Evolutionary conservation across 768 basidiomycete genomes (phyloP), one percentile per base, ranked within the genome.

Genomic region (Boletus reticuloceps): DNA sequence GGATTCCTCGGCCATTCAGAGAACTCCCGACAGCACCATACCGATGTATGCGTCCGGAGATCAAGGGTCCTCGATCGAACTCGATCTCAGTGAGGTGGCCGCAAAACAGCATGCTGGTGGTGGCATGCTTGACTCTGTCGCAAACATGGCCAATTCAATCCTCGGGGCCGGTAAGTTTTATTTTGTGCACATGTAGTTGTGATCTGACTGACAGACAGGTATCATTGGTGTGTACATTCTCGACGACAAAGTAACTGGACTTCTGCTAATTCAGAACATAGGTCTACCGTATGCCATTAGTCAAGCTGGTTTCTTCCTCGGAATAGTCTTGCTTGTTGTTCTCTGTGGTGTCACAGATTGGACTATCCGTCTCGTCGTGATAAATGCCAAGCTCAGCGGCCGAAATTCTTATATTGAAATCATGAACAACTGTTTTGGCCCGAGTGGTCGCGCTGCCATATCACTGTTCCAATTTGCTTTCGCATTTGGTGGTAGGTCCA

Each of bases 381-480:
- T 93, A 63, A 98, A 98, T 67, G 96, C 94, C 32, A 99, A 99
- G 76, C 77, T 99, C 54, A 94, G 93, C 62, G 96, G 97, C 1
- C 79, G 90, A 46, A 86, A 84, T 60, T 92, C 92, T 3, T 98
- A 98, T 66, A 94, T 95, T 55, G 94, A 89, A 61, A 89, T 97
- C 51, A 96, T 98, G 94, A 78, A 90, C 67, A 88, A 85, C 48
- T 95, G 91, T 71, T 99, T 95, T 71, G 97, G 97, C 8, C 71
- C 82, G 13, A 87, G 85, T 50, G 97, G 97, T n/a, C 83, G 93
- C 49, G 91, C 92, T 3, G 91, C 92, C 1, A 92, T 97, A 17
- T 96, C 95, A 0, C 88, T 98, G 70, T 98, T 99, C 68, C 97
- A 98, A 69, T 98, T 99, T 67, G 79, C 94, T 5, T 98, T 99